Percentiles rank a stretch among this genome's conserved stretches.
Conservation (phyloP, 1,284 basidiomycete species). For the Sanghuangporus sanghuang region DNA sequence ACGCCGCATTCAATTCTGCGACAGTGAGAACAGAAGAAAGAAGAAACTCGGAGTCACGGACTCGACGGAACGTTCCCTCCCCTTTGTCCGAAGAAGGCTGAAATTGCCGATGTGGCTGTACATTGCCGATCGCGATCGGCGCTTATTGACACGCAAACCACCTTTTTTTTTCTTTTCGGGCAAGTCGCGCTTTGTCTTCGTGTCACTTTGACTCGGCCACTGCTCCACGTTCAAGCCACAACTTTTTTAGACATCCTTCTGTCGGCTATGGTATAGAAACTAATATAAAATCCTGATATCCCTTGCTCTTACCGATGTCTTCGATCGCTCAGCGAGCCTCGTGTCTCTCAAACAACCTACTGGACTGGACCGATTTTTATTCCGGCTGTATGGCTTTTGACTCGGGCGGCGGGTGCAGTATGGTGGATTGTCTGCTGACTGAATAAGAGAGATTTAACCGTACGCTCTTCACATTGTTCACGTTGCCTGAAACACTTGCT, state of each 20-base stretch:
- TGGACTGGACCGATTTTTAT: neutral
- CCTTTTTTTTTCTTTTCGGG: too few species aligned
- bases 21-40: too few species aligned
- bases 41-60: too few species aligned
- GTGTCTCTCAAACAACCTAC: neutral
- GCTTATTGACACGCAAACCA: too few species aligned
- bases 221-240: neutral
- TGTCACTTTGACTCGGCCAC: neutral
- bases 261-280: too few species aligned
- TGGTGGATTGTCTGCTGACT: neutral
- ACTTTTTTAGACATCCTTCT: neutral
- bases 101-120: too few species aligned
- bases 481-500: neutral
- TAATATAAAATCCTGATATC: too few species aligned
- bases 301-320: neutral
- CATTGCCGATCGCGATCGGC: too few species aligned
- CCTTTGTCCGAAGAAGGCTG: too few species aligned
- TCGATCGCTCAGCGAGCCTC: neutral
- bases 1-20: too few species aligned
- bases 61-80: too few species aligned
- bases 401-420: neutral
- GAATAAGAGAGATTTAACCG: neutral
- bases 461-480: neutral
- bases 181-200: neutral
- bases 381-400: neutral